Evolutionary conservation across 2,329 filamentous ascomycete species (phyloP).

Genomic region (Sporothrix schenckii): DNA sequence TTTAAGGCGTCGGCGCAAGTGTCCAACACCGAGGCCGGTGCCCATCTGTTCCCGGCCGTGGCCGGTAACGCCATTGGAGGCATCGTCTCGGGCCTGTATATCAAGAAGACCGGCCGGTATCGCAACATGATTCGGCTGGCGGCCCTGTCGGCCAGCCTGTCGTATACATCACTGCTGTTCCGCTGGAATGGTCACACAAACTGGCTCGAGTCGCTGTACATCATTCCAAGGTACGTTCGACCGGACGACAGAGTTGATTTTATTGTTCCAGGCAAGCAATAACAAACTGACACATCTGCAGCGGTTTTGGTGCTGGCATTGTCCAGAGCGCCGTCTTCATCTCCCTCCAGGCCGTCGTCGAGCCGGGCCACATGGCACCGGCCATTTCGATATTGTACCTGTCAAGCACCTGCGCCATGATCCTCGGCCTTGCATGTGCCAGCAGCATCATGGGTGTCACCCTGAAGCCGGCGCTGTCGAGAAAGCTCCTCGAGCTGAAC

Average conservation of each 20-base stretch:
- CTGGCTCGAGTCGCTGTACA: conserved; percentile 60
- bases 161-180: conserved; percentile 57
- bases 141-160: conserved; percentile 52
- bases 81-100: conserved; percentile 60
- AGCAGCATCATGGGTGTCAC: conserved; percentile 44
- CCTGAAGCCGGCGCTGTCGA: conserved; percentile 36
- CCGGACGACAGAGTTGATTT: too few relatives aligned
- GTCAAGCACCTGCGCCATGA: conserved; percentile 44
- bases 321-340: conserved; percentile 49
- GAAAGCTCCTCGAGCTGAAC: conserved; percentile 38
- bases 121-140: conserved; percentile 58
- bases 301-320: conserved; percentile 49
- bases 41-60: conserved; percentile 68
- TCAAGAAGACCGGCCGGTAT: conserved; percentile 63
- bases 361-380: conserved; percentile 46
- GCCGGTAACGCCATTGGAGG: conserved; percentile 68
- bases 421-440: conserved; percentile 46
- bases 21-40: conserved; percentile 60
- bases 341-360: conserved; percentile 47
- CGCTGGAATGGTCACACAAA: conserved; percentile 64
- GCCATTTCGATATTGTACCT: conserved; percentile 50
- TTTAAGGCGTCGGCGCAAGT: conserved; percentile 65
- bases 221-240: conserved; percentile 53
- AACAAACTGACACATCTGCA: conserved; percentile 32
- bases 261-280: not conserved